Evolutionary conservation across 192 early-diverging fungal species (phyloP).

Genomic region (Coemansia sp.): DNA sequence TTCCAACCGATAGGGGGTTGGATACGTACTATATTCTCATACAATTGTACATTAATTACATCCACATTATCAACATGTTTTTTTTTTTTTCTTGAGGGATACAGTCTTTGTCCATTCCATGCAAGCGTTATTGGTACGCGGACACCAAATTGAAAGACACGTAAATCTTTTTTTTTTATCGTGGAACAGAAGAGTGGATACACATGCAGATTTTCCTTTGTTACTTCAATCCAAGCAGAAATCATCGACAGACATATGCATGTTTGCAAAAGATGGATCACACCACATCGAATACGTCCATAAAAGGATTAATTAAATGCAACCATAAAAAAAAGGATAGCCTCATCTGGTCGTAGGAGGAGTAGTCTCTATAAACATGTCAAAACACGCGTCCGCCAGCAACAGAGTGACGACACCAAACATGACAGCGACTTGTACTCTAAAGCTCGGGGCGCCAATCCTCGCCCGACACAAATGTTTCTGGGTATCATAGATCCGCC

Average conservation of each 20-base stretch:
- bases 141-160: conserved; percentile 1
- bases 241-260: neutral
- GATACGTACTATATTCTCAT: neutral
- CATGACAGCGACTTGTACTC: neutral
- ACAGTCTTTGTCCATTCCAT: neutral
- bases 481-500: conserved; percentile 13
- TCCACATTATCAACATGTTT: neutral
- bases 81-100: neutral
- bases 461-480: conserved; percentile 12
- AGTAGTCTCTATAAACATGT: neutral
- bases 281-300: conserved; percentile 11
- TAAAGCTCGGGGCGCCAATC: neutral
- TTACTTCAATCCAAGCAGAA: neutral
- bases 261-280: neutral
- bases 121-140: conserved; percentile 1
- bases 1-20: neutral
- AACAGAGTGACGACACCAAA: neutral
- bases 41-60: neutral
- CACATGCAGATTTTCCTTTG: neutral
- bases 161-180: neutral
- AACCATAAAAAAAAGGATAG: neutral
- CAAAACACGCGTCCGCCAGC: neutral
- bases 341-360: neutral
- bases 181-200: neutral
- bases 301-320: conserved; percentile 14